Percentiles rank a stretch among this genome's conserved stretches.
Evolutionary conservation across 2,329 filamentous ascomycete species (phyloP).

Genomic region (Fusarium chuoi): DNA sequence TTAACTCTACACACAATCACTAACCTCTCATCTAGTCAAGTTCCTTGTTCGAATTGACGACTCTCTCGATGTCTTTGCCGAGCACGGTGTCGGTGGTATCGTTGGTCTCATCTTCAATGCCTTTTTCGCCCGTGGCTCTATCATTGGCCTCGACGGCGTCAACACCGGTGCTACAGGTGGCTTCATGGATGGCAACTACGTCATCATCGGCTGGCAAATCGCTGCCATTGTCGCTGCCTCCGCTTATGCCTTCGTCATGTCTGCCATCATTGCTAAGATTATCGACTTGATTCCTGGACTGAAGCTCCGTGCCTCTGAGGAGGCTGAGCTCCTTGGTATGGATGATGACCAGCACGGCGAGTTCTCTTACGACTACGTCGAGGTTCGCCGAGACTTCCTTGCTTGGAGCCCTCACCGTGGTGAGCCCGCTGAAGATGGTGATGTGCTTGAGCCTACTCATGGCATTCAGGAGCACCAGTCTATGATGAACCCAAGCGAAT

Average conservation of each 20-base stretch:
- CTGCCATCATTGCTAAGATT: conserved; percentile 75
- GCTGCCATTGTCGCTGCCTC: conserved; percentile 76
- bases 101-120: conserved; percentile 78
- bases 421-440: conserved; percentile 69
- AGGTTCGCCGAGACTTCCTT: conserved; percentile 87
- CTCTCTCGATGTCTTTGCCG: conserved; percentile 77
- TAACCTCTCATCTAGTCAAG: conserved; percentile 57
- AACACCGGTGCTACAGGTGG: conserved; percentile 76
- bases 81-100: conserved; percentile 76
- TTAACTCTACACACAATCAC: not conserved
- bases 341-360: conserved; percentile 91
- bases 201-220: conserved; percentile 81
- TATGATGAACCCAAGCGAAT: conserved; percentile 50
- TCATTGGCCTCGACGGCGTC: conserved; percentile 80
- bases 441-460: conserved; percentile 72
- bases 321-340: conserved; percentile 87
- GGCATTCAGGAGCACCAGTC: conserved; percentile 74
- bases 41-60: conserved; percentile 74
- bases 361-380: conserved; percentile 91
- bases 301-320: conserved; percentile 81
- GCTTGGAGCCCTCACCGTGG: conserved; percentile 83
- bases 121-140: conserved; percentile 74
- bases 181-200: conserved; percentile 80
- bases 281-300: conserved; percentile 83
- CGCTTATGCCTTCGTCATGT: conserved; percentile 78